Percentiles rank a stretch among this genome's conserved stretches.
Evolutionary conservation across 2,329 filamentous ascomycete genomes (phyloP).

Genomic region (Monosporascus sp.): DNA sequence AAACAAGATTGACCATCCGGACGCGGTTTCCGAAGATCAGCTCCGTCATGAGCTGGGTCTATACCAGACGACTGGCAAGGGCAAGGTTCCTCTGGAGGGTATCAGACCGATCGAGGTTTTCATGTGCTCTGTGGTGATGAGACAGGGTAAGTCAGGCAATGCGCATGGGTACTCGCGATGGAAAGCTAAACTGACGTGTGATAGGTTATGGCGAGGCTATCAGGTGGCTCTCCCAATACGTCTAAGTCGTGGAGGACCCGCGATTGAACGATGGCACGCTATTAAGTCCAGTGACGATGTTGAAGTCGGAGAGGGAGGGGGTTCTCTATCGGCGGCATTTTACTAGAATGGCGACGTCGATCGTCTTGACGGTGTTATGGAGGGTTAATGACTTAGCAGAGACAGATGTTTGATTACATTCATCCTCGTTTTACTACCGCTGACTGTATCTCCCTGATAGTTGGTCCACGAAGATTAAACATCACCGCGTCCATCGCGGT

Average conservation of each 20-base stretch:
- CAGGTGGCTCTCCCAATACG: constrained; percentile 88
- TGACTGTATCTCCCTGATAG: background rate
- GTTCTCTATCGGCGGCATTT: background rate
- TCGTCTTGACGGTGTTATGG: background rate
- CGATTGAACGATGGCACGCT: constrained; percentile 2
- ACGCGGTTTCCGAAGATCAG: constrained; percentile 93
- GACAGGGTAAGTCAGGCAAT: constrained; percentile 63
- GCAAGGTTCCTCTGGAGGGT: constrained; percentile 85
- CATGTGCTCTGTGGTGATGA: constrained; percentile 98
- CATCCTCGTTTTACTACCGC: background rate
- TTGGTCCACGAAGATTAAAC: too few relatives aligned
- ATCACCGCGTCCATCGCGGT: too few relatives aligned
- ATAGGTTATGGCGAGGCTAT: constrained; percentile 81
- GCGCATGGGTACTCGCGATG: background rate
- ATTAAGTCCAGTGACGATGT: constrained; percentile 1
- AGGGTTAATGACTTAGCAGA: background rate
- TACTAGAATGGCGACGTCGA: background rate
- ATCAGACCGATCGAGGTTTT: constrained; percentile 96
- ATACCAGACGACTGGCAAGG: constrained; percentile 95
- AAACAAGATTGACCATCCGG: constrained; percentile 99
- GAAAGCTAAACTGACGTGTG: constrained; percentile 12
- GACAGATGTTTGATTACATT: background rate
- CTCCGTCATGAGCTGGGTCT: constrained; percentile 85
- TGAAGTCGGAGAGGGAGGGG: background rate
- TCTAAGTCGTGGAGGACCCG: constrained; percentile 47